These are phyloP conservation scores for Effrenium voratum DNA, from an alignment of 73 alveolate species.

Conservation along the genomic window DNA sequence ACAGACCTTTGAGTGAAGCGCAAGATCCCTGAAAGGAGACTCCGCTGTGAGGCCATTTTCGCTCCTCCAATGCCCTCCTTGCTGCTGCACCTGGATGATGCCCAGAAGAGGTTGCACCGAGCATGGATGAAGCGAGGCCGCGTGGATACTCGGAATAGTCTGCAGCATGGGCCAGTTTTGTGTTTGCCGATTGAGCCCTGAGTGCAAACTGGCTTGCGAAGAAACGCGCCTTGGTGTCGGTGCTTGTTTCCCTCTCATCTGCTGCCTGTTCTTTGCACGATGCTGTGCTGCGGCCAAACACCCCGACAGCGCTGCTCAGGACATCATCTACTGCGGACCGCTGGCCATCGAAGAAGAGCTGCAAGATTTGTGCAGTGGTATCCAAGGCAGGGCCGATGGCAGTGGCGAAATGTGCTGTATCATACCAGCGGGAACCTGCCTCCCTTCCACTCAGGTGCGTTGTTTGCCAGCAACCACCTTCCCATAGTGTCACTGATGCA, in stretches of 20 bases:
- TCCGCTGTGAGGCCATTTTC: constrained; percentile 42
- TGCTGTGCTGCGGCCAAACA: too few species aligned
- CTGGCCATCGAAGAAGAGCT: constrained; percentile 36
- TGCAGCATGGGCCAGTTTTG: neutral
- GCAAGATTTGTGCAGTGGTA: constrained; percentile 23
- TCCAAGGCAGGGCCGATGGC: too few species aligned
- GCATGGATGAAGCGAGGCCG: constrained; percentile 73
- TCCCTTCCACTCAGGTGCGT: too few species aligned
- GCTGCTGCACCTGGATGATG: constrained; percentile 40
- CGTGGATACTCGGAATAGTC: neutral
- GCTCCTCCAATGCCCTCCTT: constrained; percentile 52
- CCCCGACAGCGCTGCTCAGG: neutral
- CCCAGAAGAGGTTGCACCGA: constrained; percentile 40
- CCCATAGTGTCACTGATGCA: too few species aligned
- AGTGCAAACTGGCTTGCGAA: neutral
- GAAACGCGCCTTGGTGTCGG: neutral
- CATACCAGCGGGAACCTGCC: too few species aligned
- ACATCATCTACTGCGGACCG: constrained; percentile 65
- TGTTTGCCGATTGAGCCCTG: neutral
- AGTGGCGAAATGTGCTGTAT: too few species aligned
- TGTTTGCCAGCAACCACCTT: too few species aligned
- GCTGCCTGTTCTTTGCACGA: neutral
- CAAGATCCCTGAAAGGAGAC: too few species aligned
- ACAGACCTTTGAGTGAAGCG: too few species aligned
- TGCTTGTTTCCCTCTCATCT: neutral